Percentiles rank a stretch among this genome's conserved stretches.
Conservation (phyloP, 2,329 filamentous ascomycete species). For the Raffaelea arxii region DNA sequence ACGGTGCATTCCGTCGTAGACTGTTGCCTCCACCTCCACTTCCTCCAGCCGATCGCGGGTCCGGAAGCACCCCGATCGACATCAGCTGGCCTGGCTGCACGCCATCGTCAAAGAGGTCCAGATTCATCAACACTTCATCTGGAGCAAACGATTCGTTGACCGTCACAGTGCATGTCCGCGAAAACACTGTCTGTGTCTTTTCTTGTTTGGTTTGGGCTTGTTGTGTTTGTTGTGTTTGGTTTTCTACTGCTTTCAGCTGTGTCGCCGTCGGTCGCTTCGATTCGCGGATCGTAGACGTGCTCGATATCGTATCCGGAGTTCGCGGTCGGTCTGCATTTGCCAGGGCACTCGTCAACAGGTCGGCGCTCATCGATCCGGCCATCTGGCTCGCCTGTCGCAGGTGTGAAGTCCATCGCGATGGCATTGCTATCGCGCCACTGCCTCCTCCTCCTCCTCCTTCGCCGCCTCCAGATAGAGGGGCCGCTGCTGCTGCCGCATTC, state of each 20-base stretch:
- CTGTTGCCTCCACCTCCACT: conserved; percentile 14
- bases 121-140: conserved; percentile 73
- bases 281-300: conserved; percentile 36
- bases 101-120: conserved; percentile 55
- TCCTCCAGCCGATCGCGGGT: conserved; percentile 25
- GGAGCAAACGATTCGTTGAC: conserved; percentile 66
- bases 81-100: conserved; percentile 60
- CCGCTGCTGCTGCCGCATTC: conserved; percentile 17
- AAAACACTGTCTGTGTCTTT: conserved; percentile 21
- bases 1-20: conserved; percentile 9
- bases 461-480: no score
- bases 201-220: no score
- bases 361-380: no score
- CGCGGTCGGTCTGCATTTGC: conserved; percentile 10
- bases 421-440: no score
- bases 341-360: conserved; percentile 14
- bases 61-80: conserved; percentile 53
- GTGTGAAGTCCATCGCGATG: no score
- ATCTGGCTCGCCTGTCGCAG: conserved; percentile 41
- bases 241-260: no score
- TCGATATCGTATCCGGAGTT: conserved; percentile 40
- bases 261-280: conserved; percentile 7
- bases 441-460: no score
- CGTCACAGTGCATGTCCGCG: conserved; percentile 42
- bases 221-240: no score